A percentile compares a stretch with the other conserved stretches of the same genome.
phyloP scores from a whole-genome alignment of 352 stramenopile species.

The Globisporangium acanthophoron region DNA sequence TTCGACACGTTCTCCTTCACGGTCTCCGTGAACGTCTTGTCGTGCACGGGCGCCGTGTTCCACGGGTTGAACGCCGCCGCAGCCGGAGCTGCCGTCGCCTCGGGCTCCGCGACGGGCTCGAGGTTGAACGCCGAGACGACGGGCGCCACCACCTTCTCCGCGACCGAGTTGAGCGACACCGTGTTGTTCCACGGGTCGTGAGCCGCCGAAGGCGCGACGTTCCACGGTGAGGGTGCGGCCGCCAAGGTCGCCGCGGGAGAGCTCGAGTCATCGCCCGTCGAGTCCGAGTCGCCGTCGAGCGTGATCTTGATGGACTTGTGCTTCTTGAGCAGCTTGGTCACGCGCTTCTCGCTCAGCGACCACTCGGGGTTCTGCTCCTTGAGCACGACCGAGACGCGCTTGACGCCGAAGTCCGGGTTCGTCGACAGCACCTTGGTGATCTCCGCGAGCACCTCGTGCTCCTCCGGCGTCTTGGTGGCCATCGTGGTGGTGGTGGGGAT shows the following conservation, averaged over 20 bases:
- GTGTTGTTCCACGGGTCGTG: constrained; percentile 53
- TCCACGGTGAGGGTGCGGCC: constrained; percentile 43
- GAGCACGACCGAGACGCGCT: constrained; percentile 51
- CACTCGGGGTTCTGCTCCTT: constrained; percentile 68
- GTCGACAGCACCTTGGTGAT: constrained; percentile 48
- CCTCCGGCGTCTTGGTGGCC: constrained; percentile 47
- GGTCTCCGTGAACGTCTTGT: constrained; percentile 18
- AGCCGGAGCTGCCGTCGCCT: not conserved
- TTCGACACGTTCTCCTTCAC: constrained; percentile 12
- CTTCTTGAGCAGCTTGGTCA: constrained; percentile 72
- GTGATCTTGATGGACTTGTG: constrained; percentile 42
- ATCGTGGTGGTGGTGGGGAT: constrained; percentile 15
- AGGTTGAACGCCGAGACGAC: constrained; percentile 30
- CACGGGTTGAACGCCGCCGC: constrained; percentile 21
- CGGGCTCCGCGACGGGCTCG: constrained; percentile 4
- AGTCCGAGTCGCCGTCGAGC: constrained; percentile 20
- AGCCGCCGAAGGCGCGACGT: constrained; percentile 25
- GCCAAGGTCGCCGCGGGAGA: constrained; percentile 6
- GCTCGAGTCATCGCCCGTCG: constrained; percentile 11
- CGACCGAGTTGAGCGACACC: constrained; percentile 17
- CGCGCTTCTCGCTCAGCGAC: constrained; percentile 69
- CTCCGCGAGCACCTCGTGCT: constrained; percentile 52
- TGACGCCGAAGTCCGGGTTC: constrained; percentile 68
- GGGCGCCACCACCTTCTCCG: constrained; percentile 11
- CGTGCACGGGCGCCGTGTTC: constrained; percentile 28